Evolutionary conservation across 306 rosid genomes (phyloP).

Genomic region (Cucurbita moschata): DNA sequence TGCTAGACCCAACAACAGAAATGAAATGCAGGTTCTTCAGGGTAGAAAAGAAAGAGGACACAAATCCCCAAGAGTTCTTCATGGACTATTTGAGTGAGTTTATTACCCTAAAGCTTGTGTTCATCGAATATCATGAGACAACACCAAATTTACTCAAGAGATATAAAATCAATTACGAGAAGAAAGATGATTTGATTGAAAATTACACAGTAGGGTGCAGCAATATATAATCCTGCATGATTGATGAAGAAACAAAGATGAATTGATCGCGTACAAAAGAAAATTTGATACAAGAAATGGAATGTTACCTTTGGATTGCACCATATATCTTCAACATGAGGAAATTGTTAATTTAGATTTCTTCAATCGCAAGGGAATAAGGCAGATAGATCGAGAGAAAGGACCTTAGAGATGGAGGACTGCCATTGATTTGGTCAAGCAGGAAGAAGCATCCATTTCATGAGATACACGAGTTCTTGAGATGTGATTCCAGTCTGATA

Average conservation of each 20-base stretch:
- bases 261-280: background rate
- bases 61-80: background rate
- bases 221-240: background rate
- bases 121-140: background rate
- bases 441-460: conserved; percentile 87
- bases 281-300: background rate
- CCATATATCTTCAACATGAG: conserved; percentile 8
- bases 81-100: background rate
- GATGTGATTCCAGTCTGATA: conserved; percentile 59
- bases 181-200: background rate
- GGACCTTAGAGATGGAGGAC: conserved; percentile 55
- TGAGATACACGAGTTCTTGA: conserved; percentile 72
- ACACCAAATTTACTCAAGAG: background rate
- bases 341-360: conserved; percentile 3
- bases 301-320: background rate
- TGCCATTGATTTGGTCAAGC: conserved; percentile 76
- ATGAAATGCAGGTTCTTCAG: too few relatives aligned
- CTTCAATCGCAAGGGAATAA: conserved; percentile 1
- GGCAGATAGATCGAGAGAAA: background rate
- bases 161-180: conserved; percentile 1
- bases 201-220: background rate
- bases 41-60: background rate
- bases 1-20: background rate
- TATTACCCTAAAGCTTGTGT: background rate
- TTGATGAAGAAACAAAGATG: conserved; percentile 3